A percentile compares a stretch with the other conserved stretches of the same genome.
Evolutionary conservation across 257 asterid species (phyloP).

Genomic region (Eustoma russellianum): DNA sequence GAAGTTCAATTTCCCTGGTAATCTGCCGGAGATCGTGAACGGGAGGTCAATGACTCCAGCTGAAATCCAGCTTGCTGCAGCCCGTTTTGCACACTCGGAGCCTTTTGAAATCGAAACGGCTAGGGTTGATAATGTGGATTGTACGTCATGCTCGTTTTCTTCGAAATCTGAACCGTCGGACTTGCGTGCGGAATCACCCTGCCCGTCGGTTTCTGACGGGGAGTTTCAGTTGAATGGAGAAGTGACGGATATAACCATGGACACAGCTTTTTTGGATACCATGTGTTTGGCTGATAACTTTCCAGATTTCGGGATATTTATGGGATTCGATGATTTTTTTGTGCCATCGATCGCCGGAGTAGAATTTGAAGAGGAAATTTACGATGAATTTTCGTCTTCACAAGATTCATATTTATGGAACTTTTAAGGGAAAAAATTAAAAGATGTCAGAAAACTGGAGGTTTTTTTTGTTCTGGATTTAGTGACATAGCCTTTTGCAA

Average conservation of each 20-base stretch:
- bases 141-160: constrained; percentile 25
- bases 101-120: constrained; percentile 1
- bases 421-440: constrained; percentile 18
- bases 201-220: constrained; percentile 40
- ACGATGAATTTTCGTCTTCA: constrained; percentile 27
- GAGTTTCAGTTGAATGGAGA: constrained; percentile 21
- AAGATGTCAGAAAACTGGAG: constrained; percentile 24
- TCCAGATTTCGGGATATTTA: constrained; percentile 41
- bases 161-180: constrained; percentile 20
- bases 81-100: constrained; percentile 41
- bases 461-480: constrained; percentile 32
- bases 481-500: background rate
- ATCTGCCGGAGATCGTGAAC: constrained; percentile 32
- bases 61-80: constrained; percentile 62
- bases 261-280: constrained; percentile 31
- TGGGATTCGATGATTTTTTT: constrained; percentile 51
- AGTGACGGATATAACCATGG: constrained; percentile 38
- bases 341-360: constrained; percentile 22
- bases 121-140: constrained; percentile 21
- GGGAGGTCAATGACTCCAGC: constrained; percentile 46
- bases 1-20: constrained; percentile 53
- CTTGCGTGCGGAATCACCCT: constrained; percentile 42
- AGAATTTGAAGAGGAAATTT: constrained; percentile 25
- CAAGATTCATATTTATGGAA: constrained; percentile 51
- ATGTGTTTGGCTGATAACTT: constrained; percentile 12